Base-by-base conservation (phyloP, 441 rosid genomes). In the Omphalea diandra region DNA sequence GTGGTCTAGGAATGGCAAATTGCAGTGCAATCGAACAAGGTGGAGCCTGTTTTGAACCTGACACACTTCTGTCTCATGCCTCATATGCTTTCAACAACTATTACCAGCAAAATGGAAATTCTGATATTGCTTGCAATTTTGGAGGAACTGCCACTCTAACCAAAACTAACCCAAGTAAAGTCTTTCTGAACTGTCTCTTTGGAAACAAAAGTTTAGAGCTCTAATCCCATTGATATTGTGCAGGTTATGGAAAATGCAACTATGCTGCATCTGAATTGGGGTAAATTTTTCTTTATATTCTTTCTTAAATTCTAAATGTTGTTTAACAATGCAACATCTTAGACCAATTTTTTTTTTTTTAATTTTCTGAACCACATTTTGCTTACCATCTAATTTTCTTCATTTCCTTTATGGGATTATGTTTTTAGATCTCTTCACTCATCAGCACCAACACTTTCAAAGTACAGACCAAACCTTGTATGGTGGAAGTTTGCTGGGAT, bases 11-110 rank as follows among this genome's bases (percentile, higher is more conserved):
- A 14, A 85, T 84, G 53, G 90, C 96, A 7, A 90, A 93, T 61
- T 93, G 98, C 69, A 68, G 53, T 46, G 75, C 82, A 54, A 93
- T 91, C 75, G 97, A 89, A 66, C 79, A 36, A 0, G 96, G 91
- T 40, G 75, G 88, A 26, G 38, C 78, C 26, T 93, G 98, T 71
- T 93, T 76, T 60, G 58, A 76, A 44, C 98, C 98, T 1, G 82
- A 86, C 73, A 88, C 88, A 6, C 68, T 93, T 0, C 86, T 86
- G 29, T 93, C 97, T n/a, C 98, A 93, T 62, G 98, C 98, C 9
- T 91, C 98, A 32, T 93, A 75, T 72, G 98, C 97, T 18, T 93
- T 93, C 80, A 93, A 93, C 77, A 87, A 90, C 70, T 93, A 89
- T 41, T 93, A 89, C 36, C 98, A 93, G 80, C 84, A 78, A 83